Evolutionary conservation across 345 rosid genomes (phyloP), one percentile per base, ranked within the genome.

Genomic region (Lumnitzera racemosa): DNA sequence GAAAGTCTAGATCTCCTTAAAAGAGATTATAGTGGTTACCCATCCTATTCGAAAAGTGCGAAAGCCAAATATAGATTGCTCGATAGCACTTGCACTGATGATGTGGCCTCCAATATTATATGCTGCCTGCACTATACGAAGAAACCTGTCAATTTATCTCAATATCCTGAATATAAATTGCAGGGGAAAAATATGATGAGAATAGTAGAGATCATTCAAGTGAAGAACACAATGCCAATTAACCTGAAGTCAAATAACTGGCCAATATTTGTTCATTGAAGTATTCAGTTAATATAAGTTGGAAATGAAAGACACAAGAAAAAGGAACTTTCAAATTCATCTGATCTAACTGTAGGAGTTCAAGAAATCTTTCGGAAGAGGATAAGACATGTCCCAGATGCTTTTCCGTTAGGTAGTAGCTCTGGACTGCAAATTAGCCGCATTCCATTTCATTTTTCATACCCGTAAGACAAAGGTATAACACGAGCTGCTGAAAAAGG

Each of bases 61-160:
- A 69, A 91, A 70, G 72, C 96, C 69, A 61, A 91, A 81, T 71
- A 91, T 79, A 9, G 89, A 85, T 71, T 85, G 85, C 80, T 91
- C 92, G 58, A 91, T 83, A 54, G 96, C 75, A 75, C 82, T 86
- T 72, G 96, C 96, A 51, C 89, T 89, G 53, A 89, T 68, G 51
- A 85, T 71, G 54, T 78, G 87, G 31, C 95, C 98, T 23, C 89
- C 90, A 9, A 91, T 80, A 78, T 89, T 91, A 71, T 91, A 91
- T 15, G 90, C 85, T 75, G 88, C 89, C 98, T 89, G 92, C 84
- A 79, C 85, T 78, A 85, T 49, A 76, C 67, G 70, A 52, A 73
- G 54, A 71, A 67, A 67, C 66, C 61, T 49, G 69, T 80, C 73
- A 69, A 67, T 59, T 69, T 67, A 53, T 46, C 5, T 41, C n/a